Evolutionary conservation across 495 filamentous ascomycete genomes (phyloP).

Genomic region (Xylaria acuta): DNA sequence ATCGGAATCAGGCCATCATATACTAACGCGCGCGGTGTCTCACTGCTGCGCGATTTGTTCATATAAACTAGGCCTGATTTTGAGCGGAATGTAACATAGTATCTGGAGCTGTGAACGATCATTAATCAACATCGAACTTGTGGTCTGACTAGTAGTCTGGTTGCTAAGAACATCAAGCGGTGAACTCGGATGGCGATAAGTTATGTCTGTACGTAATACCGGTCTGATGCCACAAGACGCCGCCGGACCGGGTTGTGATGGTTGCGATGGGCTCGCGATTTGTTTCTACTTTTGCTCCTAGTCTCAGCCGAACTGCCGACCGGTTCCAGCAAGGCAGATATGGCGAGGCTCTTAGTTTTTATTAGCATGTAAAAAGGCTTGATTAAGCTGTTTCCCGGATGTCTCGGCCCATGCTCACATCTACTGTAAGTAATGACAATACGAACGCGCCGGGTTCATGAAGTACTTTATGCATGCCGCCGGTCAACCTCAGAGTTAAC

Average conservation of each 20-base stretch:
- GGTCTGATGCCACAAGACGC: not conserved
- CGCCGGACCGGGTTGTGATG: not conserved
- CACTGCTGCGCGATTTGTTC: not conserved
- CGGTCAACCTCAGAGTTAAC: not conserved
- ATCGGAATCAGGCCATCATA: not conserved
- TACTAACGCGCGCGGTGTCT: not conserved
- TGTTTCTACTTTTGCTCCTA: not conserved
- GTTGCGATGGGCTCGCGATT: constrained; percentile 7
- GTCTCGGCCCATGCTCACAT: constrained; percentile 5
- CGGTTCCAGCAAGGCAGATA: not conserved
- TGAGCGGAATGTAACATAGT: not conserved
- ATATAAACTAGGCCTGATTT: not conserved
- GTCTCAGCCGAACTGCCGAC: not conserved
- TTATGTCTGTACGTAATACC: not conserved
- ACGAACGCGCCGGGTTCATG: not conserved
- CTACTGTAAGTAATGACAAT: not conserved
- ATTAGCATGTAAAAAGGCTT: not conserved
- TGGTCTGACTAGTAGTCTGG: not conserved
- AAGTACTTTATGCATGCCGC: not conserved
- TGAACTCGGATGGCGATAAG: not conserved
- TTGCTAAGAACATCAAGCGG: not conserved
- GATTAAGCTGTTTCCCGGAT: not conserved
- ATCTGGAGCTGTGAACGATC: not conserved
- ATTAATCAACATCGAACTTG: not conserved
- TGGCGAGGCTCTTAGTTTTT: constrained; percentile 6